These are phyloP conservation scores for Ophiostoma perfectum DNA, from an alignment of 2,329 filamentous ascomycete genomes.

Conservation along the genomic window DNA sequence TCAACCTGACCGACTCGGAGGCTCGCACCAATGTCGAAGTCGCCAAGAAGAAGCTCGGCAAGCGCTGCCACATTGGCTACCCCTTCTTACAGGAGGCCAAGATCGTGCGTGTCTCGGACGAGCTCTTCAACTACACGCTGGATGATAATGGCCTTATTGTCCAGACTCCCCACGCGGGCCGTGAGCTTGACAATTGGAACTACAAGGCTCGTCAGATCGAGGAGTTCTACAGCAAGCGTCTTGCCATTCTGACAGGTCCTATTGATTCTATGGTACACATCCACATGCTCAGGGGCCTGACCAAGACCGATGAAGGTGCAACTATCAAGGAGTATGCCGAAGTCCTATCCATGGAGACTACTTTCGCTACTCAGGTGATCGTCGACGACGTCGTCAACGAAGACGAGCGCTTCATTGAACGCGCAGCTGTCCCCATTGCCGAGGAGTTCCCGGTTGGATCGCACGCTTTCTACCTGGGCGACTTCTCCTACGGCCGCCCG, in stretches of 20 bases:
- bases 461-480: constrained; percentile 86
- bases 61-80: constrained; percentile 85
- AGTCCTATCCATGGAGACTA: constrained; percentile 77
- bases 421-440: constrained; percentile 76
- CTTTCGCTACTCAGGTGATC: constrained; percentile 85
- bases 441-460: constrained; percentile 84
- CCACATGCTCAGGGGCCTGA: constrained; percentile 85
- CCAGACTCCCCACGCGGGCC: constrained; percentile 63
- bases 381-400: constrained; percentile 87
- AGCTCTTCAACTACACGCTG: constrained; percentile 82
- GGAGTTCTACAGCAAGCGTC: constrained; percentile 79
- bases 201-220: constrained; percentile 82
- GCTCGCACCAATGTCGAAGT: constrained; percentile 61
- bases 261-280: constrained; percentile 89
- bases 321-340: constrained; percentile 88
- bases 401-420: constrained; percentile 89
- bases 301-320: constrained; percentile 84
- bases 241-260: constrained; percentile 78
- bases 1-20: constrained; percentile 74
- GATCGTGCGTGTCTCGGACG: constrained; percentile 82
- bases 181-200: constrained; percentile 75
- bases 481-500: constrained; percentile 86
- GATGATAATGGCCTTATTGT: constrained; percentile 61
- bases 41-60: constrained; percentile 74
- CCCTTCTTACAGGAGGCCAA: constrained; percentile 94